Base-by-base conservation (phyloP, 2,329 filamentous ascomycete genomes). In the Cytospora chrysosperma region DNA sequence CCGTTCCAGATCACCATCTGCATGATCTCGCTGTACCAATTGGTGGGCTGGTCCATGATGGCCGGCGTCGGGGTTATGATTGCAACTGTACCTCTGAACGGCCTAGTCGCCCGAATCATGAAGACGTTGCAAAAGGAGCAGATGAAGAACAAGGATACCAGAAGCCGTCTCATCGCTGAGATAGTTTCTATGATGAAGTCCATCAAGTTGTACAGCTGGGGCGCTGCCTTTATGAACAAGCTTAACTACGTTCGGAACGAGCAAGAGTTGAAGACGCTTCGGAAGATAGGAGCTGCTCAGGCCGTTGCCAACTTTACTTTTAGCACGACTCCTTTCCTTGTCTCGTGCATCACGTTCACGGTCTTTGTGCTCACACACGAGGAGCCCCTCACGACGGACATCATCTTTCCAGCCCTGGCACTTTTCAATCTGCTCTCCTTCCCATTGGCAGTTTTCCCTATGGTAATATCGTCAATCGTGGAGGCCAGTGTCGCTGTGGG, bases 131-230 rank as follows among this genome's bases (percentile, higher is more conserved):
- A 99, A 74, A 96, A 98, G 77, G 83, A 88, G 68, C 95, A 99
- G 79, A 99, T 99, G 95, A 96, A 96, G 81, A 98, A 98, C 80
- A 99, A 99, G 79, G 95, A 99, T 72, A 85, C 93, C 47, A 87
- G 95, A 72, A 97, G 93, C 54, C 87, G 94, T 56, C 79, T 99
- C 64, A 97, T 98, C 82, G 96, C 94, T 8, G 95, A 99, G 76
- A 99, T 99, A 69, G 82, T 99, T 72, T 97, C 96, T 82, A 98
- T 98, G 78, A 99, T 99, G 91, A 99, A 99, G 81, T 96, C 93
- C 74, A 95, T 99, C 81, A 99, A 99, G 79, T 85, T 99, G 24
- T 99, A 97, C 75, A 95, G 95, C 32, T 99, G 95, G 95, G 94
- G 93, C 34, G 90, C 89, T 32, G 94, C 95, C 17, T 99, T 99